Evolutionary conservation across 1,139 yeast species (phyloP).

Genomic region (Diutina sp.): DNA sequence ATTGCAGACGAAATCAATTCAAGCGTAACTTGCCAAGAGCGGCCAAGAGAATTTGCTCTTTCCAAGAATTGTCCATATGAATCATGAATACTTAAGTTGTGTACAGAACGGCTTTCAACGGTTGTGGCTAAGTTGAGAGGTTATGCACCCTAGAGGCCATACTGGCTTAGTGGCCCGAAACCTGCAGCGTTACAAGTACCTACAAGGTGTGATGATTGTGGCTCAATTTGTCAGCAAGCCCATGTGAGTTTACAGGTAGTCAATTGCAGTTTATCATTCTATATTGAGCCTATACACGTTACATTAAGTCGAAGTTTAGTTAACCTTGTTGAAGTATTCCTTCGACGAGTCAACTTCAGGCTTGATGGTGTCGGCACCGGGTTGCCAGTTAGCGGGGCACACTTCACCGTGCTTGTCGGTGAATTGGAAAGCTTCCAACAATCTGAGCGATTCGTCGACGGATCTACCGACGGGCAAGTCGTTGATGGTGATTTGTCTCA

Average conservation of each 20-base stretch:
- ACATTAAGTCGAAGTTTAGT: slow-evolving; percentile 7
- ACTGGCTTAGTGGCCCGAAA: background rate
- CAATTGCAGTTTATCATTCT: background rate
- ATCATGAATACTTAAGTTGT: no score
- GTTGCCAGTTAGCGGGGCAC: slow-evolving; percentile 99
- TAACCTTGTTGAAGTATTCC: slow-evolving; percentile 62
- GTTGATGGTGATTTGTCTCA: slow-evolving; percentile 95
- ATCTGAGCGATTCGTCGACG: slow-evolving; percentile 94
- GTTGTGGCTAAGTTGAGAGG: background rate
- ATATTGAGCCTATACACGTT: background rate
- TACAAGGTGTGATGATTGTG: background rate
- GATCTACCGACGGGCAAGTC: slow-evolving; percentile 99
- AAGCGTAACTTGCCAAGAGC: no score
- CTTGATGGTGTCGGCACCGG: slow-evolving; percentile 91
- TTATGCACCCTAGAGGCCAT: background rate
- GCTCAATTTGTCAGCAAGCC: background rate
- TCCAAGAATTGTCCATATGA: no score
- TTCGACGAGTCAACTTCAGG: slow-evolving; percentile 74
- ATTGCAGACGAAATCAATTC: background rate
- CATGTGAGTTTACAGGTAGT: background rate
- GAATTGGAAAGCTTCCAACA: slow-evolving; percentile 98
- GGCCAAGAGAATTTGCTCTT: no score
- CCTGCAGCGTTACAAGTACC: background rate
- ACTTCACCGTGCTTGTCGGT: slow-evolving; percentile 97
- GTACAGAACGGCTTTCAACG: background rate